phyloP scores from a whole-genome alignment of 129 eudicot genomes.

The Escallonia rubra region DNA sequence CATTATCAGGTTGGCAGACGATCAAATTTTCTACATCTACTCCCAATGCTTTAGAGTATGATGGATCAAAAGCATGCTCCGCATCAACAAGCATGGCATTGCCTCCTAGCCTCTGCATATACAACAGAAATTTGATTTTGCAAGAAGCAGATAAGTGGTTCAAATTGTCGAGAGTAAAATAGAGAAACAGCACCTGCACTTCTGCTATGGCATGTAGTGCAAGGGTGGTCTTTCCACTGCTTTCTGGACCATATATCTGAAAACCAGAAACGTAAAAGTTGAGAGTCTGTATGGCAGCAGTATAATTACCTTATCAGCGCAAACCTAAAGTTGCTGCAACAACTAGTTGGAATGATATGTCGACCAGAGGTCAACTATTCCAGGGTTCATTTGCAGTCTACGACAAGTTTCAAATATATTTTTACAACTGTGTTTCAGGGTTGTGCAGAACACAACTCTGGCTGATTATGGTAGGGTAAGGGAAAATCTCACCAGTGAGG shows the following conservation, averaged over 20 bases:
- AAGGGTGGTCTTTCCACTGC: conserved; percentile 97
- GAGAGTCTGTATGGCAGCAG: conserved; percentile 2
- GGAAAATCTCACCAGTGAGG: not conserved
- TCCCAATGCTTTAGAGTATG: conserved; percentile 93
- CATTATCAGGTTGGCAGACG: conserved; percentile 98
- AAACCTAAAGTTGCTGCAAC: too few species aligned
- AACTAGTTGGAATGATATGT: too few species aligned
- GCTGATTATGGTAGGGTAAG: not conserved
- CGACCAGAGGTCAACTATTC: not conserved
- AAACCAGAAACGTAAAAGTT: conserved; percentile 14
- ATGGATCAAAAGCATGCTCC: conserved; percentile 98
- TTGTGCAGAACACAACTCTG: not conserved
- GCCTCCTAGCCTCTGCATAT: conserved; percentile 78
- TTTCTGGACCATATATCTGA: conserved; percentile 98
- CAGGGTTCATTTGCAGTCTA: not conserved
- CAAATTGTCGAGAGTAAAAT: not conserved
- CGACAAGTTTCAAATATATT: not conserved
- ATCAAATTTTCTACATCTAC: conserved; percentile 96
- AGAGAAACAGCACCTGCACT: conserved; percentile 67
- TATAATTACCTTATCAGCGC: not conserved
- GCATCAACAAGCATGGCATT: conserved; percentile 99
- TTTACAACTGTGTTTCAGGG: not conserved
- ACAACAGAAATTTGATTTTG: not conserved
- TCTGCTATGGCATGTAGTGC: conserved; percentile 99
- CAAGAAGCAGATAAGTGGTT: not conserved